Evolutionary conservation across 2,329 filamentous ascomycete genomes (phyloP), one percentile per base, ranked within the genome.

Genomic region (Chaetomiaceae sp.): DNA sequence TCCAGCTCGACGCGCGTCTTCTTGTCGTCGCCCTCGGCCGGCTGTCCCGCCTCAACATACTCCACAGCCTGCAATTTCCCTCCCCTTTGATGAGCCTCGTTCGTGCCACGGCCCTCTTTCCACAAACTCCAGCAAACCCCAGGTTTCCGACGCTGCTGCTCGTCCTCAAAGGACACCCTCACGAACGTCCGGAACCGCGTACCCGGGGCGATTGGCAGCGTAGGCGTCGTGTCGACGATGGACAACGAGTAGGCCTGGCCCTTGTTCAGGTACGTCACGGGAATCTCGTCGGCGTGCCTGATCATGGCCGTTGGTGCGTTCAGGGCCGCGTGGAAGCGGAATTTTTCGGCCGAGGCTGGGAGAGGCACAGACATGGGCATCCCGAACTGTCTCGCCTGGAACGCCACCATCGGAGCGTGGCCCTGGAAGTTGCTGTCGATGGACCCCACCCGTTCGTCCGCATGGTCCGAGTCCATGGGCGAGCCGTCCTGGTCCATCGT

Each of bases 281-380:
- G 93, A 19, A 97, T 94, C 64, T 97, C 91, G 50, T 94, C 86
- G 1, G 81, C 68, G 51, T 89, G 83, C 64, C 86, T 94, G 60
- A 94, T 84, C 93, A 97, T 98, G 7, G 93, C 93, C 0, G 93
- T 98, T 3, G 91, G 89, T 1, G 93, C 91, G 63, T 95, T 94
- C 37, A 98, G 69, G 0, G 88, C 93, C 41, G 88, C 84, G 62
- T 93, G 86, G 62, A 88, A 97, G 33, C 93, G 87, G 62, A 96
- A 96, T 60, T 83, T 85, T 58, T 86, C 83, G 9, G 74, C 76
- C 0, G 73, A 73, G 1, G 73, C 58, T 6, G 78, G 77, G 27
- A 81, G 63, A 1, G 66, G 62, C 26, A 73, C 65, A 15, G 66
- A 57, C 59, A 75, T 68, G 11, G 68, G 58, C 59, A 75, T 65